These are phyloP conservation scores for Isabelozyma pseudorhagii DNA, from an alignment of 805 yeast genomes.

Conservation along the genomic window DNA sequence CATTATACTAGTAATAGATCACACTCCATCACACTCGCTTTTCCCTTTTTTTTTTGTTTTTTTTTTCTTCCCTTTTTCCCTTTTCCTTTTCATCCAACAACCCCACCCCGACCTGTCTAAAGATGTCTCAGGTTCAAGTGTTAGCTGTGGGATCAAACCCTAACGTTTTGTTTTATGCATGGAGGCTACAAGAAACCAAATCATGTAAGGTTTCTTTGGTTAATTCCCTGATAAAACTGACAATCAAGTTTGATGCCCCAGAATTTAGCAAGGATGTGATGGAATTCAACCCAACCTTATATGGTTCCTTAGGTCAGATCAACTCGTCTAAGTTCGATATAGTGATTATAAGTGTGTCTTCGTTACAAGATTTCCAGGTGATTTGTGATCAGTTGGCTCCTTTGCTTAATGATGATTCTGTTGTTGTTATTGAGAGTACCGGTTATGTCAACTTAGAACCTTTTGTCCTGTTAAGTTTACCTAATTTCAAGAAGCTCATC, in stretches of 20 bases:
- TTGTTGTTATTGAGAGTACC: conserved; percentile 63
- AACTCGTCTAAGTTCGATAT: conserved; percentile 25
- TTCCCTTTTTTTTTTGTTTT: not conserved
- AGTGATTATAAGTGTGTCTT: conserved; percentile 30
- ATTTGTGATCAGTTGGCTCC: conserved; percentile 21
- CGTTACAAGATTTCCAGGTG: conserved; percentile 38
- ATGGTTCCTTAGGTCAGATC: conserved; percentile 3
- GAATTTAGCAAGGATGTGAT: conserved; percentile 7
- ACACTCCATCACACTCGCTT: not conserved
- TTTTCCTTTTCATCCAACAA: not conserved
- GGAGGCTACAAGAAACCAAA: conserved; percentile 51
- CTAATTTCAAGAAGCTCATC: conserved; percentile 24
- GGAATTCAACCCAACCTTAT: conserved; percentile 12
- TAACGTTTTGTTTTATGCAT: conserved; percentile 55
- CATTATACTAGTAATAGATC: too few species aligned
- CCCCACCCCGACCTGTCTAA: not conserved
- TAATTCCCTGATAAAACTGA: conserved; percentile 15
- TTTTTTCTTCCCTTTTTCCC: not conserved
- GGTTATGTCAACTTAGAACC: conserved; percentile 74
- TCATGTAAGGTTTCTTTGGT: conserved; percentile 37
- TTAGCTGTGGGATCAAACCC: conserved; percentile 53
- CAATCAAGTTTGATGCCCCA: conserved; percentile 1
- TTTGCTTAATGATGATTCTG: conserved; percentile 35
- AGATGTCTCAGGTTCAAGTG: conserved; percentile 16
- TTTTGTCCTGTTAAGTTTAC: conserved; percentile 49